Percentiles rank a stretch among this genome's conserved stretches.
Evolutionary conservation across 129 eudicot species (phyloP).

Genomic region (Tagetes patula): DNA sequence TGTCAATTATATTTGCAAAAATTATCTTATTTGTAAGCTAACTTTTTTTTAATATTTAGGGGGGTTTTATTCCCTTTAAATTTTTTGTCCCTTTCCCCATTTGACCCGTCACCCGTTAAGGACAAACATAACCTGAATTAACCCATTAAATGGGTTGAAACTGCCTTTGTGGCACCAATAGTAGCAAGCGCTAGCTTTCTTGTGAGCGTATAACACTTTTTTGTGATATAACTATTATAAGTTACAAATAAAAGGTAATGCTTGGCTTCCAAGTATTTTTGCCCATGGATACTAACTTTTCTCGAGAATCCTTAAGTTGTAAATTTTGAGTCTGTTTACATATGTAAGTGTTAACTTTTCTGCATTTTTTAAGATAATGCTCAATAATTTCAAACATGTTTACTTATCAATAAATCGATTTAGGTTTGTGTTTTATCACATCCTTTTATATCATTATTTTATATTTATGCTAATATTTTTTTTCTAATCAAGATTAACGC

Average conservation of each 20-base stretch:
- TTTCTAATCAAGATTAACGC: not conserved
- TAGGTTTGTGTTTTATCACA: not conserved
- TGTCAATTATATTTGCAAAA: too few species aligned
- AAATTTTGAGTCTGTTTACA: not conserved
- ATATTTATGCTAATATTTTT: not conserved
- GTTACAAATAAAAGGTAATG: not conserved
- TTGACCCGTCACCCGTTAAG: not conserved
- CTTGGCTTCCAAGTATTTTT: not conserved
- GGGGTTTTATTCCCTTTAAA: not conserved
- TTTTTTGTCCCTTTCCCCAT: not conserved
- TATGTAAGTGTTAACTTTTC: not conserved
- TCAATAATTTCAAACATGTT: not conserved
- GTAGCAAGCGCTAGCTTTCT: not conserved
- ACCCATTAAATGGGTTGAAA: not conserved
- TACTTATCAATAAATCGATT: not conserved
- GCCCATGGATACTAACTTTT: not conserved
- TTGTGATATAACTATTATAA: not conserved
- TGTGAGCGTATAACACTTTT: not conserved
- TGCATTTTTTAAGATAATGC: not conserved
- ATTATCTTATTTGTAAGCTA: not conserved
- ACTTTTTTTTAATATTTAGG: too few species aligned
- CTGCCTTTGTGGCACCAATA: slow-evolving; percentile 1
- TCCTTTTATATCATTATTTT: too few species aligned
- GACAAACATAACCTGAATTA: not conserved
- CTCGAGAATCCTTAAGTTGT: not conserved